Conservation (phyloP, 2,329 filamentous ascomycete species). For the Mollisiaceae sp. region DNA sequence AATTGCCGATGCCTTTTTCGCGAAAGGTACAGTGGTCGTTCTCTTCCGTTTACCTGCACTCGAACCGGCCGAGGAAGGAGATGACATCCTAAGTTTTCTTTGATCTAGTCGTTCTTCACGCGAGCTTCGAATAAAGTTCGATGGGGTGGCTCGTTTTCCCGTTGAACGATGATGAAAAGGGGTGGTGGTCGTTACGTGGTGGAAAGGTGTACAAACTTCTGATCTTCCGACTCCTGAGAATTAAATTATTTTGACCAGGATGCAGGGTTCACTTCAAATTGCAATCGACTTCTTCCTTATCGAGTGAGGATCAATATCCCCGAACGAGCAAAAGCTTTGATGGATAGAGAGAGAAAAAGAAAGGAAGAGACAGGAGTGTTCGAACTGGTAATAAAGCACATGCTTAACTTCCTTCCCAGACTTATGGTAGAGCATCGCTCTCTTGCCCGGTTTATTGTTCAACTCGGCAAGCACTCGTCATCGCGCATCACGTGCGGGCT, state of each 20-base stretch:
- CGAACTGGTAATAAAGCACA: not conserved
- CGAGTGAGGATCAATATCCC: conserved; percentile 6
- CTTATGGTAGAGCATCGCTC: not conserved
- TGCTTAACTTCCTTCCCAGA: not conserved
- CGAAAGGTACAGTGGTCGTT: conserved; percentile 56
- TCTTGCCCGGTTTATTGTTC: not conserved
- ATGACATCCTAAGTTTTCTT: conserved; percentile 39
- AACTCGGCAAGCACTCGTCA: conserved; percentile 1
- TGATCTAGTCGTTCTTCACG: not conserved
- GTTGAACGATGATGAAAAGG: conserved; percentile 3
- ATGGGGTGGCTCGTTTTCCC: conserved; percentile 2
- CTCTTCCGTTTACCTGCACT: conserved; percentile 78
- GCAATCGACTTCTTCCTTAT: not conserved
- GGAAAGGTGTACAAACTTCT: conserved; percentile 6
- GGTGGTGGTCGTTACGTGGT: not conserved
- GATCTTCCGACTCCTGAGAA: not conserved
- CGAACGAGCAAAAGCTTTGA: not conserved
- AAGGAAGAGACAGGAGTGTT: not conserved
- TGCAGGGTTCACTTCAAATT: conserved; percentile 10
- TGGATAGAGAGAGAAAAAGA: not conserved
- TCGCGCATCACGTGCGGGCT: not conserved
- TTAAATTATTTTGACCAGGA: conserved; percentile 15
- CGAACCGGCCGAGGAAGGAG: conserved; percentile 43
- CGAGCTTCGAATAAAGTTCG: not conserved
- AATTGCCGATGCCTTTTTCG: conserved; percentile 56